A percentile compares a stretch with the other conserved stretches of the same genome.
phyloP scores from a whole-genome alignment of 495 filamentous ascomycete genomes.

The Hamigera avellanea region DNA sequence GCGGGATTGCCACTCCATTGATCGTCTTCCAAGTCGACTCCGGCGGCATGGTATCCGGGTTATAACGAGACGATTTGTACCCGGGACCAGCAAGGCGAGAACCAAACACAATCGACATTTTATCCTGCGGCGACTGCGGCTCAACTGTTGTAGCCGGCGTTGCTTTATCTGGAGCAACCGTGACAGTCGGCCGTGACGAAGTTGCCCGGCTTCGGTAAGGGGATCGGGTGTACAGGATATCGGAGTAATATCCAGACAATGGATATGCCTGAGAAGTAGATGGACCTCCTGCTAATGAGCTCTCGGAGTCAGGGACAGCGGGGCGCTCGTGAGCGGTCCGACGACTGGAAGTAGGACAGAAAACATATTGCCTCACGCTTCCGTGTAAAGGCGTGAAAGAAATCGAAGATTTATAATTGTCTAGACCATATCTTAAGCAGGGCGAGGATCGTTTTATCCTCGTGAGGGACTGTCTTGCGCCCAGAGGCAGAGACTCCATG shows the following conservation, averaged over 20 bases:
- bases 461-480: slow-evolving; percentile 5
- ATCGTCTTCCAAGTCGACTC: slow-evolving; percentile 42
- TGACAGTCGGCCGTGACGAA: slow-evolving; percentile 11
- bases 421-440: too few species aligned
- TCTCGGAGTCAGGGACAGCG: slow-evolving; percentile 5
- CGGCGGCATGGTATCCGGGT: slow-evolving; percentile 34
- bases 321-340: slow-evolving; percentile 11
- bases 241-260: slow-evolving; percentile 30
- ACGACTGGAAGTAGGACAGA: slow-evolving; percentile 5
- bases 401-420: too few species aligned
- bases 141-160: slow-evolving; percentile 13
- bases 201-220: slow-evolving; percentile 14
- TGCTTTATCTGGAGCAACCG: slow-evolving; percentile 8
- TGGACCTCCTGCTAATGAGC: slow-evolving; percentile 3
- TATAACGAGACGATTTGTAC: slow-evolving; percentile 47
- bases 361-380: slow-evolving; percentile 8
- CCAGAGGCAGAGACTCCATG: slow-evolving; percentile 21
- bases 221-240: slow-evolving; percentile 21
- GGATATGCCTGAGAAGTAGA: slow-evolving; percentile 22
- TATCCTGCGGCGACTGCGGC: slow-evolving; percentile 34
- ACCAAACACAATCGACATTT: slow-evolving; percentile 64
- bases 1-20: slow-evolving; percentile 73
- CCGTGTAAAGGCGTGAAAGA: background rate
- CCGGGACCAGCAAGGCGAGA: slow-evolving; percentile 61
- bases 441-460: too few species aligned